Base-by-base conservation (phyloP, 257 asterid species). In the Solanum tacnaense region DNA sequence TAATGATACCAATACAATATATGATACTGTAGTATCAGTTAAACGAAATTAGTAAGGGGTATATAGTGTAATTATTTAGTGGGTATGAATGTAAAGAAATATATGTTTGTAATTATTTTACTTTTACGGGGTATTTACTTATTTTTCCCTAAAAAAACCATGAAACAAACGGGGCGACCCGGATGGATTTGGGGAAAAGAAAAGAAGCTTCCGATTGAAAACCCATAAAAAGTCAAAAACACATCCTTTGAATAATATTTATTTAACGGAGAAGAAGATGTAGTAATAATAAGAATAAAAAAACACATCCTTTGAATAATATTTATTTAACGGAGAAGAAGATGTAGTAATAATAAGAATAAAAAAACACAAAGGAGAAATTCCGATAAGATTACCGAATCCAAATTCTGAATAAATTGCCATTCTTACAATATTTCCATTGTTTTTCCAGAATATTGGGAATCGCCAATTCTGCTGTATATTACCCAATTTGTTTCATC, bases 301-400 rank as follows among this genome's bases (percentile, higher is more conserved):
- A 10, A n/a, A 65, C 13, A 60, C 4, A 71, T 32, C 34, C 34
- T 32, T 32, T 32, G 34, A 35, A 35, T 35, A 35, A 35, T 35
- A 35, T 35, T 35, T 35, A 35, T 35, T 35, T 35, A 35, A 6
- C 38, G 38, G 38, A 34, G 35, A 34, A 4, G 35, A 31, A 75
- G 32, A 75, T 21, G 56, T 29, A 29, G 31, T 29, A 29, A 29
- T 29, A 29, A 29, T 29, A 29, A 29, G 31, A 29, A 29, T 29
- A 29, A 36, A 23, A 75, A 38, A 36, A 75, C 13, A 70, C 9
- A 76, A 41, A n/a, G 29, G 23, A 13, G 8, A 39, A 78, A 39
- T 79, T 79, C 38, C 84, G 84, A 79, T 79, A 79, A 41, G 84
- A 79, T 79, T 79, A 79, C 65, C 84, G 46, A 79, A 79, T 79